Conservation (phyloP, 176 grass and related monocot species). For the Saccharum officinarum region DNA sequence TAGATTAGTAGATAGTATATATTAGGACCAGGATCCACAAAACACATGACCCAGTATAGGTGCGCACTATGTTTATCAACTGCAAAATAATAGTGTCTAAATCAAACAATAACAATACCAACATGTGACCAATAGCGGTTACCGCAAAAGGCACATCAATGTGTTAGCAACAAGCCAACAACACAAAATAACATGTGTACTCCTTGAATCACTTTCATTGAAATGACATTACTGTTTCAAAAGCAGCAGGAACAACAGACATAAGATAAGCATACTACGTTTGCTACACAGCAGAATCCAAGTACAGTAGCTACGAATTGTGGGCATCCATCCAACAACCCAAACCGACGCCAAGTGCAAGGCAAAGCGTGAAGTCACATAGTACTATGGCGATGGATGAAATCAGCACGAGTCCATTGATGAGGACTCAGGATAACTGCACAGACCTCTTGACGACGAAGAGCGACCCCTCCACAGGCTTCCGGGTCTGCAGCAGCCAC, state of each 20-base stretch:
- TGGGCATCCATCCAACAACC: not conserved
- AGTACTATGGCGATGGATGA: not conserved
- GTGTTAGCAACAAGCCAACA: not conserved
- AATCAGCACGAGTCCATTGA: not conserved
- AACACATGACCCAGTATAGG: not conserved
- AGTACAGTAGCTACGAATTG: not conserved
- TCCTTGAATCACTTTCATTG: not conserved
- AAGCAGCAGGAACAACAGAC: not conserved
- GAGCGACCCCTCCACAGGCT: slow-evolving; percentile 68
- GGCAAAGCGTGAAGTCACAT: not conserved
- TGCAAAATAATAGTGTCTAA: not conserved
- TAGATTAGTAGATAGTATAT: not conserved
- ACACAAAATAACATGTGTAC: not conserved
- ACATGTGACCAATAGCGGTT: not conserved
- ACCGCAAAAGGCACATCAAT: not conserved
- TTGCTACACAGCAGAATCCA: not conserved
- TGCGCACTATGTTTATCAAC: not conserved
- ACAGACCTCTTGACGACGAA: slow-evolving; percentile 74
- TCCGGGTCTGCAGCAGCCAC: slow-evolving; percentile 44
- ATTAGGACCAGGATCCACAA: not conserved
- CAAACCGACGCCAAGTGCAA: not conserved
- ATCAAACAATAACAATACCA: slow-evolving; percentile 5
- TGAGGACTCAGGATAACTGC: not conserved
- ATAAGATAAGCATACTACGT: not conserved
- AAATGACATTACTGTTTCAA: not conserved